Conservation (phyloP, 768 basidiomycete species). For the Phanerochaete sordida region DNA sequence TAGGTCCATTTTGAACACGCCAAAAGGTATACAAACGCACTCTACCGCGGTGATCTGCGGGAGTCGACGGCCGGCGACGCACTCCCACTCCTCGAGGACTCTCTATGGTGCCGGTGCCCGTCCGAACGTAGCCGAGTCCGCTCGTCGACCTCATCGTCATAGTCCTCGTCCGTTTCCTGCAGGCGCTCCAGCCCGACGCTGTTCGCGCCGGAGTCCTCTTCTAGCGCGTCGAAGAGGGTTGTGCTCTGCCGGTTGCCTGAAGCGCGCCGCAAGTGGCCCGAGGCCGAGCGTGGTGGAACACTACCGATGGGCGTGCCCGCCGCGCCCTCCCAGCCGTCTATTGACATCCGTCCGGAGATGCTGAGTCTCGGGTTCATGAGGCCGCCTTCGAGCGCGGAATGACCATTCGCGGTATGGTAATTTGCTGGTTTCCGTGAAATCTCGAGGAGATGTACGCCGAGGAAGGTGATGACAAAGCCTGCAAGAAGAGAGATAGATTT, state of each 20-base stretch:
- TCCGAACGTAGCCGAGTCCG: constrained; percentile 41
- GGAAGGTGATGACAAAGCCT: constrained; percentile 91
- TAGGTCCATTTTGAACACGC: neutral
- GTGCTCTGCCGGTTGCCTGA: constrained; percentile 64
- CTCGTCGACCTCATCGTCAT: constrained; percentile 43
- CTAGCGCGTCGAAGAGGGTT: constrained; percentile 73
- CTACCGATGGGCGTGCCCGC: constrained; percentile 29
- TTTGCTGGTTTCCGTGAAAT: constrained; percentile 60
- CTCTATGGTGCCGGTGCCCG: constrained; percentile 14
- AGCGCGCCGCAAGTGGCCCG: constrained; percentile 58
- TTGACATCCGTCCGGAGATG: constrained; percentile 74
- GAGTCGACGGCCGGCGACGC: constrained; percentile 48
- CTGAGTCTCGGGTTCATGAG: constrained; percentile 78
- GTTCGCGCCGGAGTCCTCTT: constrained; percentile 40
- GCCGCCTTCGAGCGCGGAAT: constrained; percentile 59
- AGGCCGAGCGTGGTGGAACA: constrained; percentile 25
- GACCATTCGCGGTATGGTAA: constrained; percentile 34
- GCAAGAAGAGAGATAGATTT: constrained; percentile 85
- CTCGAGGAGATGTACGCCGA: constrained; percentile 95
- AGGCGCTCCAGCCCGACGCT: constrained; percentile 58
- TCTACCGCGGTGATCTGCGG: constrained; percentile 22
- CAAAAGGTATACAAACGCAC: constrained; percentile 13
- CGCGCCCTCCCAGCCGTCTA: constrained; percentile 68
- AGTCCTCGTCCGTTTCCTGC: constrained; percentile 60
- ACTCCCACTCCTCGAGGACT: constrained; percentile 51